Evolutionary conservation across 176 grass and related monocot species (phyloP).

Genomic region (Carex scoparia): DNA sequence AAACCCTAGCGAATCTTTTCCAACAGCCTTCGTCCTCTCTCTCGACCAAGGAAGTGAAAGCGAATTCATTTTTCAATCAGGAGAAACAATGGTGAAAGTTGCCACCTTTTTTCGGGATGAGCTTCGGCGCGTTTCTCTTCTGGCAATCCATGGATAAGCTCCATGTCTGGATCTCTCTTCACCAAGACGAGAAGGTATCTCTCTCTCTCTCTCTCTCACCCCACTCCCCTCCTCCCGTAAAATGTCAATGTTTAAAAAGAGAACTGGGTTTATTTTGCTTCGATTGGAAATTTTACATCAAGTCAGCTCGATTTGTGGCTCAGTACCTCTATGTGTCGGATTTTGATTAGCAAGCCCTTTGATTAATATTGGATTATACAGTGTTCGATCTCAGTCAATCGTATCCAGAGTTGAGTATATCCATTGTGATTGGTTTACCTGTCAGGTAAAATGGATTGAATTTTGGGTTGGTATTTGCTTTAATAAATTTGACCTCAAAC

Average conservation of each 20-base stretch:
- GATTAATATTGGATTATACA: background rate
- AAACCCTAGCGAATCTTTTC: no score
- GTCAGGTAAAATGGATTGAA: background rate
- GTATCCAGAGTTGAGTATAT: background rate
- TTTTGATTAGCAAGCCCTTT: background rate
- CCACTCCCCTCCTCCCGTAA: background rate
- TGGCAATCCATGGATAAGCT: constrained; percentile 90
- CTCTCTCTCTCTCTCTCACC: background rate
- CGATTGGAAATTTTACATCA: background rate
- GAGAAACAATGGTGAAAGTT: constrained; percentile 66
- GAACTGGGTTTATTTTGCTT: background rate
- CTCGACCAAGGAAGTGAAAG: background rate
- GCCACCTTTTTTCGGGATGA: constrained; percentile 86
- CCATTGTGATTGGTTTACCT: background rate
- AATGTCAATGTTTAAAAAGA: background rate
- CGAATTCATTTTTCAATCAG: background rate
- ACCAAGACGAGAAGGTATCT: constrained; percentile 86
- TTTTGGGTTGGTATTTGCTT: background rate
- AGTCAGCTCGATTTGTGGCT: background rate
- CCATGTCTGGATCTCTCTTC: constrained; percentile 89
- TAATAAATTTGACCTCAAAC: no score
- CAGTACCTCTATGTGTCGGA: background rate
- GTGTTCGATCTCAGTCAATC: background rate
- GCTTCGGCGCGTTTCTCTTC: constrained; percentile 89
- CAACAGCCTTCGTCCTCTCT: no score